Evolutionary conservation across 78 protist species (phyloP).

Genomic region (Isochrysis galbana): DNA sequence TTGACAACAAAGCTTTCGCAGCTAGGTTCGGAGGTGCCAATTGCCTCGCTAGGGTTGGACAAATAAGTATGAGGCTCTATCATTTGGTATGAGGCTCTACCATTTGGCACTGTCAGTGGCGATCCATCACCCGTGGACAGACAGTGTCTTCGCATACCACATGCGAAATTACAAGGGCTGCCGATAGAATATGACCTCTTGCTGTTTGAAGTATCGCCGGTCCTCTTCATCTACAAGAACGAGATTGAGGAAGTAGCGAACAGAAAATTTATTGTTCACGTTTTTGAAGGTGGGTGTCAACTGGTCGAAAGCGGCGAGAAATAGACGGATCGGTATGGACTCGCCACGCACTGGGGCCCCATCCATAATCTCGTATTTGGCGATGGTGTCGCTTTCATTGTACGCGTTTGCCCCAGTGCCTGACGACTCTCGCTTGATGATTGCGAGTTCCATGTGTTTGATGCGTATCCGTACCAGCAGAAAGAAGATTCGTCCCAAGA

Average conservation of each 20-base stretch:
- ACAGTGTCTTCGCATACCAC: too few relatives aligned
- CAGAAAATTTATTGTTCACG: conserved; percentile 89
- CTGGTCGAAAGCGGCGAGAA: conserved; percentile 79
- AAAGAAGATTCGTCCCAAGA: conserved; percentile 91
- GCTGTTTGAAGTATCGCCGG: conserved; percentile 51
- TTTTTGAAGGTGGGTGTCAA: conserved; percentile 92
- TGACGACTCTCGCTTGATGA: conserved; percentile 88
- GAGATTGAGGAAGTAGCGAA: conserved; percentile 70
- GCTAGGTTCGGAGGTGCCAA: too few relatives aligned
- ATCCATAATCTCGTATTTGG: conserved; percentile 98
- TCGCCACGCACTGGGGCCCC: conserved; percentile 94
- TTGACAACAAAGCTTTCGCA: too few relatives aligned
- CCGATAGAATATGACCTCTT: conserved; percentile 67
- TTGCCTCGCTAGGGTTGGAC: too few relatives aligned
- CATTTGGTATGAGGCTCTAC: too few relatives aligned
- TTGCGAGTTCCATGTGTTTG: conserved; percentile 87
- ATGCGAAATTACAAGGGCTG: conserved; percentile 15
- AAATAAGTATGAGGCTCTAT: too few relatives aligned
- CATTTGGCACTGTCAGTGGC: too few relatives aligned
- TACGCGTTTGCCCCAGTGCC: conserved; percentile 19
- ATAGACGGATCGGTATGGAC: conserved; percentile 94
- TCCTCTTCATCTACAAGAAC: conserved; percentile 78
- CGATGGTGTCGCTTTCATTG: conserved; percentile 83
- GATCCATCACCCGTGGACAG: too few relatives aligned
- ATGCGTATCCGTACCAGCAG: conserved; percentile 67